Evolutionary conservation across 768 basidiomycete genomes (phyloP), one percentile per base, ranked within the genome.

Genomic region (Tephrocybe sp.): DNA sequence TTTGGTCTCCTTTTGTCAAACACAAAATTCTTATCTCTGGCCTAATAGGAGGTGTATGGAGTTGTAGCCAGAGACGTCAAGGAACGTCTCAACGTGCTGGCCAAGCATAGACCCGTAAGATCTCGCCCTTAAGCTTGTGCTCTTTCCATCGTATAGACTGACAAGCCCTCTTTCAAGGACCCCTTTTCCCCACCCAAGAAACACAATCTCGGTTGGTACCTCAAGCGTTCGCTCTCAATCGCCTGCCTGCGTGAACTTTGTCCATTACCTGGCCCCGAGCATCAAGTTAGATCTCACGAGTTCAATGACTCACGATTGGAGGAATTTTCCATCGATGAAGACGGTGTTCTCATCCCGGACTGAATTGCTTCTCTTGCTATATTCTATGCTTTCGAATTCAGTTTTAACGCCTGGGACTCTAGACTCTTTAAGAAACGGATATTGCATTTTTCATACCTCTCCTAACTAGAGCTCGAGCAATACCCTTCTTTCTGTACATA

Each of bases 201-300:
- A 49, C 71, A 74, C 50, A 57, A 64, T 44, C 58, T 67, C 26
- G 69, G 56, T 15, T 75, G 73, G 74, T 65, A 67, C 54, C 65
- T 73, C 43, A 75, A 73, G 51, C 66, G 67, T 22, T 71, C 71
- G 5, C 69, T 72, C 31, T 73, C 72, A 24, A 54, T 69, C 26
- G 61, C 62, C 3, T 68, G 63, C 45, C 50, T 74, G 32, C 67
- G 66, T 22, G 72, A 74, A 55, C 61, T 74, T 35, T 49, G 55
- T 6, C 49, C 52, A 12, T 31, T 39, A 12, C 49, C 48, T 41
- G 44, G n/a, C 16, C 41, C 26, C 21, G 31, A 36, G 22, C 38
- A 47, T n/a, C 32, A 42, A 38, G 19, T 34, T 9, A 41, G 25
- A 18, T 32, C 27, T n/a, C 38, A 26, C 27, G 50, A 46, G 37